A percentile compares a stretch with the other conserved stretches of the same genome.
Conservation (phyloP, 495 filamentous ascomycete genomes). For the Neurospora intermedia region DNA sequence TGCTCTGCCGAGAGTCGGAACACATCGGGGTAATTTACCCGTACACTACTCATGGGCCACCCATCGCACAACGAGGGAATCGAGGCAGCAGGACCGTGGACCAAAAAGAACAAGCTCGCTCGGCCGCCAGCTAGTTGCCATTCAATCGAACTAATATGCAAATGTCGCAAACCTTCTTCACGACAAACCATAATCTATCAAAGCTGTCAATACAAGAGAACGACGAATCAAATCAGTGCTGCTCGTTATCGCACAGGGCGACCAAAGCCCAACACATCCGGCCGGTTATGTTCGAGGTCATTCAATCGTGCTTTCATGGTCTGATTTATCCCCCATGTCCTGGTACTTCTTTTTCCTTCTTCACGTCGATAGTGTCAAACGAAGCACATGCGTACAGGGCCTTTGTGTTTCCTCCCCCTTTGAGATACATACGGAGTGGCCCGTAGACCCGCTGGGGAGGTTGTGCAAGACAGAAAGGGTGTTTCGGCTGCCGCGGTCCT, state of each 20-base stretch:
- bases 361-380: slow-evolving; percentile 2
- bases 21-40: not conserved
- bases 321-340: not conserved
- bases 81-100: not conserved
- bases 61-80: not conserved
- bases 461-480: not conserved
- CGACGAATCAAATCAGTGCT: not conserved
- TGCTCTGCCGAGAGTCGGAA: not conserved
- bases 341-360: not conserved
- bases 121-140: not conserved
- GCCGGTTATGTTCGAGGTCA: not conserved
- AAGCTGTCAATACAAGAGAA: not conserved
- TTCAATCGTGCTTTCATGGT: not conserved
- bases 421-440: not conserved
- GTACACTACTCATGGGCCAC: not conserved
- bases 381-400: not conserved
- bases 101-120: not conserved
- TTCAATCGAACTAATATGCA: not conserved
- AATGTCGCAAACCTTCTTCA: not conserved
- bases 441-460: not conserved
- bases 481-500: slow-evolving; percentile 7
- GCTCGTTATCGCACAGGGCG: not conserved
- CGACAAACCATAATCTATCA: not conserved
- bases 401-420: slow-evolving; percentile 6
- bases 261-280: not conserved